phyloP scores from a whole-genome alignment of 176 grass and related monocot species.

The Calamus simplicifolius region DNA sequence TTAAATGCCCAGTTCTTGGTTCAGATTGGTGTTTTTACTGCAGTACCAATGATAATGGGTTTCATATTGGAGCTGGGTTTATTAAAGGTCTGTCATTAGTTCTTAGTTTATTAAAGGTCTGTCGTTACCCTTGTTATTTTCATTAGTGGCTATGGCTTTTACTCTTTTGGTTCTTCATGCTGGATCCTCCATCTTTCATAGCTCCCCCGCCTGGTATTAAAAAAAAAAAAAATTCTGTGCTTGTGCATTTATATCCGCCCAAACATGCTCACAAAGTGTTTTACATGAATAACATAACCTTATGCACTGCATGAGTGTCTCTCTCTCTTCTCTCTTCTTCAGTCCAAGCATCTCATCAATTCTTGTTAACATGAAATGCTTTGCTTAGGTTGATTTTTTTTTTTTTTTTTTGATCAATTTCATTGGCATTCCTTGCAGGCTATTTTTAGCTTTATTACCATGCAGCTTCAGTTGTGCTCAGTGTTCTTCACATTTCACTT shows the following conservation, averaged over 20 bases:
- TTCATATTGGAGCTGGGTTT: constrained; percentile 82
- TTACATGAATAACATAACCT: no score
- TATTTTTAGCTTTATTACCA: constrained; percentile 76
- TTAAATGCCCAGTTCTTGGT: constrained; percentile 95
- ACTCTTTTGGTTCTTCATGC: no score
- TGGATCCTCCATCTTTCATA: no score
- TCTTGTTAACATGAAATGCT: no score
- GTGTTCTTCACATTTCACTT: constrained; percentile 98
- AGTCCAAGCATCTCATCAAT: no score
- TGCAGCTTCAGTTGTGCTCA: constrained; percentile 94
- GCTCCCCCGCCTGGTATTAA: no score
- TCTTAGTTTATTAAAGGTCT: no score
- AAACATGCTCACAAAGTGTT: no score
- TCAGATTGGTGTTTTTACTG: constrained; percentile 95
- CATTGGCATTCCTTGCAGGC: constrained; percentile 37
- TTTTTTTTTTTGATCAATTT: neutral
- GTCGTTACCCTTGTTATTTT: neutral
- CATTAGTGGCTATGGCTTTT: neutral
- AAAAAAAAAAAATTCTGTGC: no score
- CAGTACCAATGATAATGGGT: constrained; percentile 93
- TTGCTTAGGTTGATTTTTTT: neutral
- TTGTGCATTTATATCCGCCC: no score
- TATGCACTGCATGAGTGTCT: no score
- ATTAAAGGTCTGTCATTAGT: constrained; percentile 41
- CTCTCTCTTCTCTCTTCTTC: no score